A percentile compares a stretch with the other conserved stretches of the same genome.
phyloP scores from a whole-genome alignment of 129 eudicot genomes.

The Erigeron canadensis region DNA sequence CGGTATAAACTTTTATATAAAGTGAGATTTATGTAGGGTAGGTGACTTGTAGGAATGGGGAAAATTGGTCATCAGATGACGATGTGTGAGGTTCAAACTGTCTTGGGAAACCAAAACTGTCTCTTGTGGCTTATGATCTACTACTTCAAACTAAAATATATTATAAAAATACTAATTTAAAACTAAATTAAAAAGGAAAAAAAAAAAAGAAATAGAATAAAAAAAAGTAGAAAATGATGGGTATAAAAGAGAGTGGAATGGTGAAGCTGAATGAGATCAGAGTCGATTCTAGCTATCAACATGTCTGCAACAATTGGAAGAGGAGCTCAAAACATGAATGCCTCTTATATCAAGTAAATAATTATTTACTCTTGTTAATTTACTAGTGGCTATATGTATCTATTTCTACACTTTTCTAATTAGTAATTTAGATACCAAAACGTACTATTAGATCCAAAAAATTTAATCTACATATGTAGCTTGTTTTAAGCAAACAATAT shows the following conservation, averaged over 20 bases:
- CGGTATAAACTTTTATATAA: neutral
- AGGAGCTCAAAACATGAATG: conserved; percentile 78
- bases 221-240: conserved; percentile 3
- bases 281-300: conserved; percentile 10
- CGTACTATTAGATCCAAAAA: neutral
- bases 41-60: conserved; percentile 26
- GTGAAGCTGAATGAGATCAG: conserved; percentile 12
- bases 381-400: conserved; percentile 2
- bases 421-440: neutral
- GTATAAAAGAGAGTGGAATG: conserved; percentile 35
- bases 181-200: neutral
- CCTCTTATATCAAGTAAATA: conserved; percentile 64
- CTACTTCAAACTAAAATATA: conserved; percentile 1
- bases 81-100: conserved; percentile 31
- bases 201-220: neutral
- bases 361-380: neutral
- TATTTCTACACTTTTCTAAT: neutral
- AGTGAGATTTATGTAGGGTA: conserved; percentile 4
- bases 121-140: conserved; percentile 26
- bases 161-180: neutral
- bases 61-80: conserved; percentile 9
- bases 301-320: conserved; percentile 71
- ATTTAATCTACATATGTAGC: too few relatives aligned
- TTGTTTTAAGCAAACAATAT: too few relatives aligned
- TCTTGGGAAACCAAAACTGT: conserved; percentile 50